Evolutionary conservation across 2,329 filamentous ascomycete genomes (phyloP).

Genomic region (Phaeoacremonium minimum): DNA sequence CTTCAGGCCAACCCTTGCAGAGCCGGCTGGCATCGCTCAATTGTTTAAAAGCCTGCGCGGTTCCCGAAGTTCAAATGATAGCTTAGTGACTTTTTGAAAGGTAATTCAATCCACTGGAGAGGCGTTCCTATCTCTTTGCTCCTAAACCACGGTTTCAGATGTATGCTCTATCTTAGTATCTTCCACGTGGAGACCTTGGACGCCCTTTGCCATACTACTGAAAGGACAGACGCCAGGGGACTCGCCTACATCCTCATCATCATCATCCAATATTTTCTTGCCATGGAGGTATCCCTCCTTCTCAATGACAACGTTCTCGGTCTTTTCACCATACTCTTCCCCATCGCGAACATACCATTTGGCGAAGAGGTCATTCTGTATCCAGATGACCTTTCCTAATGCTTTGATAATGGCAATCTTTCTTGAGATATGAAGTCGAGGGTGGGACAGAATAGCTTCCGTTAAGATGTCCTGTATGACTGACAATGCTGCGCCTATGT

Average conservation of each 20-base stretch:
- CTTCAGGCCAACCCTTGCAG: no score
- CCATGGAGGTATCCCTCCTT: conserved; percentile 62
- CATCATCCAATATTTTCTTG: conserved; percentile 48
- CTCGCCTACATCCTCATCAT: conserved; percentile 23
- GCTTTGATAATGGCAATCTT: conserved; percentile 74
- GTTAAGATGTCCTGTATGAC: conserved; percentile 76
- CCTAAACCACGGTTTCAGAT: no score
- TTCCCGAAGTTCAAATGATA: no score
- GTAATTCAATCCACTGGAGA: no score
- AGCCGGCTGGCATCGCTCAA: no score
- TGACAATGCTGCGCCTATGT: conserved; percentile 67
- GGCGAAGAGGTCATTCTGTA: conserved; percentile 83
- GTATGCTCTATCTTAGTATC: no score
- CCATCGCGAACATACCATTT: conserved; percentile 73
- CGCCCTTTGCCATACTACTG: not conserved
- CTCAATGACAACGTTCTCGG: conserved; percentile 47
- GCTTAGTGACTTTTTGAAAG: no score
- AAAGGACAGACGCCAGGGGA: not conserved
- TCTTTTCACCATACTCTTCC: conserved; percentile 49
- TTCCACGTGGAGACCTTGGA: no score
- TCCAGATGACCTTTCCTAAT: conserved; percentile 79
- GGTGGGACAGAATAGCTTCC: conserved; percentile 71
- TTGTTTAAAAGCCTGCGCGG: no score
- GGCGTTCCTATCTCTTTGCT: no score
- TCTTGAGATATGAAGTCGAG: conserved; percentile 58